A percentile compares a stretch with the other conserved stretches of the same genome.
Conservation (phyloP, 2,329 filamentous ascomycete genomes). For the Fusarium sp. region DNA sequence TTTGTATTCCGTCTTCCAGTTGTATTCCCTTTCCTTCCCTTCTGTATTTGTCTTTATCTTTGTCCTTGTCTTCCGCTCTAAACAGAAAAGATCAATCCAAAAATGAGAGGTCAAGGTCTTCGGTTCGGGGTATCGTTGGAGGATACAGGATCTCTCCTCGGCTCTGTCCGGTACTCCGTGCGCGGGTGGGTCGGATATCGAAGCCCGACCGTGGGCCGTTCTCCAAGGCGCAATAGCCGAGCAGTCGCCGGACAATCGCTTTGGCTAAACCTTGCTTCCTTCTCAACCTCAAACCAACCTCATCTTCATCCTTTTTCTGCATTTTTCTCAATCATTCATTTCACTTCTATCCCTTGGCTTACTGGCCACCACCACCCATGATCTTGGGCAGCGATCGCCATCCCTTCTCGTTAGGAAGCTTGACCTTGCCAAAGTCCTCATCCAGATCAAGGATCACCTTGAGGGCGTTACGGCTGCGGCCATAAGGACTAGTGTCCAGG, state of each 20-base stretch:
- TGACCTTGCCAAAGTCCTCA: conserved; percentile 86
- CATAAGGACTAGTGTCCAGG: conserved; percentile 62
- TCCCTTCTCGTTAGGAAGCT: conserved; percentile 65
- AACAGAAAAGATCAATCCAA: conserved; percentile 30
- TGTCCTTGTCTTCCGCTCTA: conserved; percentile 23
- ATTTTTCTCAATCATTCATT: conserved; percentile 6
- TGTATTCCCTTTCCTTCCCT: conserved; percentile 16
- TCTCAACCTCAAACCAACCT: conserved; percentile 12
- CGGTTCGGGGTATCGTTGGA: neutral
- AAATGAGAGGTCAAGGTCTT: conserved; percentile 4
- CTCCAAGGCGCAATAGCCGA: conserved; percentile 39
- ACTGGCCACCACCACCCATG: conserved; percentile 58
- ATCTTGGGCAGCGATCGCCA: conserved; percentile 66
- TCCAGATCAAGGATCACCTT: conserved; percentile 97
- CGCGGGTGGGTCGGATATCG: conserved; percentile 35
- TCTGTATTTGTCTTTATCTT: neutral
- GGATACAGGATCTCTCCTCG: conserved; percentile 17
- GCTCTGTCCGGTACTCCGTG: conserved; percentile 34
- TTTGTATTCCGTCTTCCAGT: conserved; percentile 21
- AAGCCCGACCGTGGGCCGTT: conserved; percentile 29
- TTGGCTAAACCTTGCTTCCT: conserved; percentile 20
- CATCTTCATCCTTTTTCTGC: neutral
- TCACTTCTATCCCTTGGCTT: conserved; percentile 18
- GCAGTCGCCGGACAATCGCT: conserved; percentile 35
- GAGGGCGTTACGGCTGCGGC: conserved; percentile 84